phyloP scores from a whole-genome alignment of 140 eudicot genomes.

The Oenanthe javanica region DNA sequence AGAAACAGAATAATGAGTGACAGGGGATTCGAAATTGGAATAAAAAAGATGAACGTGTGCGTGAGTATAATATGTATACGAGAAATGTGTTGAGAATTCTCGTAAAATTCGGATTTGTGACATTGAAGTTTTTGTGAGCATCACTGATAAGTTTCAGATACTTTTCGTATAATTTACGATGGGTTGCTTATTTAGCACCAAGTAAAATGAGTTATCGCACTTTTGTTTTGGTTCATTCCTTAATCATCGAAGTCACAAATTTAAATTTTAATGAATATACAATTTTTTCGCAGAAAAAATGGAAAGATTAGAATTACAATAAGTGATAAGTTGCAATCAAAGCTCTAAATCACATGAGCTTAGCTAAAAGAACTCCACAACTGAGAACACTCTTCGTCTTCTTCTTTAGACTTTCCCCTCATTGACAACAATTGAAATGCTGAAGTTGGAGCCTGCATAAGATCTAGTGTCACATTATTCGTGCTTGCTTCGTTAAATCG shows the following conservation, averaged over 20 bases:
- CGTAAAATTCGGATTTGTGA: too few species aligned
- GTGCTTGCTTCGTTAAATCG: conserved; percentile 4
- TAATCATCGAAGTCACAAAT: background rate
- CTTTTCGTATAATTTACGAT: too few species aligned
- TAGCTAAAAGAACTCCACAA: conserved; percentile 39
- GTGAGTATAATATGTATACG: too few species aligned
- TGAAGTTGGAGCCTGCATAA: conserved; percentile 44
- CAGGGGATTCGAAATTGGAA: background rate
- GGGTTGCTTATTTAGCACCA: too few species aligned
- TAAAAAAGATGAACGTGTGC: background rate
- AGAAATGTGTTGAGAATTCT: too few species aligned
- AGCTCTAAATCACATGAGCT: conserved; percentile 17
- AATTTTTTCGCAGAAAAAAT: background rate
- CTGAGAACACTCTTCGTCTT: conserved; percentile 15
- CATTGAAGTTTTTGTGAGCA: too few species aligned
- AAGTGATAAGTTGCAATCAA: background rate
- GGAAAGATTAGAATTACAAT: background rate
- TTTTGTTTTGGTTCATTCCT: background rate
- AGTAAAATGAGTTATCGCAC: too few species aligned
- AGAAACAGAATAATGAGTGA: background rate
- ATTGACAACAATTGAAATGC: conserved; percentile 34
- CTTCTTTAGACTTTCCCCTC: conserved; percentile 22
- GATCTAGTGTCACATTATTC: conserved; percentile 31
- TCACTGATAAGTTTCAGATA: too few species aligned
- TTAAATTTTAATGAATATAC: background rate